Base-by-base conservation (phyloP, 2,329 filamentous ascomycete genomes). In the Phyllosticta paracitricarpa region DNA sequence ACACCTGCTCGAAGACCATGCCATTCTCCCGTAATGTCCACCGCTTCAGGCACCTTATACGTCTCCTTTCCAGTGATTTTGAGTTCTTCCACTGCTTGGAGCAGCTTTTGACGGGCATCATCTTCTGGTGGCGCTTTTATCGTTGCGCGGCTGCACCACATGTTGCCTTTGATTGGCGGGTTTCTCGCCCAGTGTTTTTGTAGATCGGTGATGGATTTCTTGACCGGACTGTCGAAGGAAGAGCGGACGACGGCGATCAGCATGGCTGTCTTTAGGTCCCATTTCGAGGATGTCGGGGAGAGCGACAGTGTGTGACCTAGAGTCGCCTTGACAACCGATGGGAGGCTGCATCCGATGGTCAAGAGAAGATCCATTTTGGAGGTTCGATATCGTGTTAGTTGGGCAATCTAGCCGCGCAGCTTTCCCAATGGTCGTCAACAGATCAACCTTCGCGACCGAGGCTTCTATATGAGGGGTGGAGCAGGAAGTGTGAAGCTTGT, bases 111-210 rank as follows among this genome's bases (percentile, higher is more conserved):
- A n/a, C 82, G 76, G 14, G 86, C 70, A 52, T 78, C 75, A 54
- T 82, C 67, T 69, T 80, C 79, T 0, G 82, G 77, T 0, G 86
- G 88, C 2, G 76, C 75, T 0, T 84, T 82, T 17, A 90, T 76
- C 0, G 81, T 82, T 52, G 89, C 86, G 60, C 84, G 88, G 67
- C 86, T 87, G 25, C 96, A 80, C 92, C 92, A 97, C 65, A 94
- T 84, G 54, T 82, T 83, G 3, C 91, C 91, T 70, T 89, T 91
- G 69, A 95, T 78, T 0, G 84, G 85, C 0, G 82, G 82, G 59
- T 89, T 87, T 62, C 79, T 83, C 54, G 82, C 75, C 1, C 83
- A 82, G n/a, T 83, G 67, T 52, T 75, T 77, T 73, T 97, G 93
- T 6, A 68, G 54, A 56, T 72, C 70, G 0, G 68, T 66, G n/a